Evolutionary conservation across 345 rosid genomes (phyloP), one percentile per base, ranked within the genome.

Genomic region (Aquilaria malaccensis): DNA sequence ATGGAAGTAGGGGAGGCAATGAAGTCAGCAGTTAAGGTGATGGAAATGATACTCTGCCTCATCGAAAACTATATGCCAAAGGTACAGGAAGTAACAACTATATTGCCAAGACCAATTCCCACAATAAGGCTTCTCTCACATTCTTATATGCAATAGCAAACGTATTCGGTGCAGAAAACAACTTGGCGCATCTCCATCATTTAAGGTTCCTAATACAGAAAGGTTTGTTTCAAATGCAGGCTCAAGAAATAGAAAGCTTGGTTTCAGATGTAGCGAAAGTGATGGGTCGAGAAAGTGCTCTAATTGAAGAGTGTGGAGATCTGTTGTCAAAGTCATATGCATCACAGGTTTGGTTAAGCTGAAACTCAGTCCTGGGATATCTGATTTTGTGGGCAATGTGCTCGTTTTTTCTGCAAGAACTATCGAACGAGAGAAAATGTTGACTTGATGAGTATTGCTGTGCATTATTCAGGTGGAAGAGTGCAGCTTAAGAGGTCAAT

Each of bases 251-350:
- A 73, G 95, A 92, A 65, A 67, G 55, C 29, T 71, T 81, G 78
- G 46, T 85, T 13, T 89, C 91, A 30, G 91, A 92, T 67, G 61
- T 92, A 60, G 95, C 93, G 11, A 81, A 83, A 70, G 82, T 87
- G 70, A 74, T 70, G 56, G 82, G 79, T 37, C 66, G 69, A 6
- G 95, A 92, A 74, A 89, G 66, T 70, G 77, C 80, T 30, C 75
- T 82, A 29, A 55, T 81, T 48, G 86, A 81, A 80, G 98, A 87
- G 67, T 83, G 91, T 15, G 85, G 88, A 58, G 74, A 75, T 61
- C 49, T 80, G 52, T 74, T 89, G 45, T 81, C 70, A 9, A 75
- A 62, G 66, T 71, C 83, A 46, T 67, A 78, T 46, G 65, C 64
- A 60, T 70, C 77, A 33, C 98, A 86, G 85, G 98, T 88, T 67